Evolutionary conservation across 495 filamentous ascomycete species (phyloP).

Genomic region (Penicillium waksmanii): DNA sequence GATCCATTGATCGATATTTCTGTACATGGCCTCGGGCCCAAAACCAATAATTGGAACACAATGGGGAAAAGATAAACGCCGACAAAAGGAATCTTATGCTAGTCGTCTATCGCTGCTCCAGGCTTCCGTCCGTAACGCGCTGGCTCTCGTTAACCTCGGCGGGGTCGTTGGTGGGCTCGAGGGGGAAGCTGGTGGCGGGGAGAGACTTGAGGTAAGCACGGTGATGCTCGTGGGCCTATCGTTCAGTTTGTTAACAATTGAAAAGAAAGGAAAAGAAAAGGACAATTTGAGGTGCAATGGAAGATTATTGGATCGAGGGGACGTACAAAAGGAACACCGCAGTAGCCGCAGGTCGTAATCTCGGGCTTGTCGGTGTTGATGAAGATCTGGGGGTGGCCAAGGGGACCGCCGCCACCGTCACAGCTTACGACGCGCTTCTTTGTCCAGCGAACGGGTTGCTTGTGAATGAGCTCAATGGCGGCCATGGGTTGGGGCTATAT

Average conservation of each 20-base stretch:
- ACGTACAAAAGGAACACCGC: slow-evolving; percentile 92
- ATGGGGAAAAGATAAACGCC: slow-evolving; percentile 45
- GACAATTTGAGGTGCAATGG: background rate
- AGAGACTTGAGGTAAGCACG: slow-evolving; percentile 78
- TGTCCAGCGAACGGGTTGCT: slow-evolving; percentile 91
- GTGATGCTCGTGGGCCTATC: slow-evolving; percentile 84
- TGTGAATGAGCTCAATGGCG: slow-evolving; percentile 94
- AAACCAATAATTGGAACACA: slow-evolving; percentile 27
- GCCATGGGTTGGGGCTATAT: slow-evolving; percentile 86
- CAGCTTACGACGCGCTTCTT: slow-evolving; percentile 80
- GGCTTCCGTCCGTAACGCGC: slow-evolving; percentile 54
- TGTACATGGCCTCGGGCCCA: slow-evolving; percentile 40
- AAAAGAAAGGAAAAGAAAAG: background rate
- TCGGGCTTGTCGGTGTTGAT: slow-evolving; percentile 98
- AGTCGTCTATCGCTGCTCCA: slow-evolving; percentile 55
- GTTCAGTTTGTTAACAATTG: slow-evolving; percentile 4
- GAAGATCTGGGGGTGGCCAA: slow-evolving; percentile 90
- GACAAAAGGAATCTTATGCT: slow-evolving; percentile 40
- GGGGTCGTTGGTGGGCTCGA: slow-evolving; percentile 54
- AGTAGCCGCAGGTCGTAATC: slow-evolving; percentile 88
- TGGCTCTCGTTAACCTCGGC: slow-evolving; percentile 59
- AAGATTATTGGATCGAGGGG: background rate
- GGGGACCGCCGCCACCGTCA: slow-evolving; percentile 90
- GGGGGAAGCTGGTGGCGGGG: slow-evolving; percentile 76
- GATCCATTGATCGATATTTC: slow-evolving; percentile 39